Evolutionary conservation across 768 basidiomycete species (phyloP).

Genomic region (Pseudohyphozyma bogoriensis): DNA sequence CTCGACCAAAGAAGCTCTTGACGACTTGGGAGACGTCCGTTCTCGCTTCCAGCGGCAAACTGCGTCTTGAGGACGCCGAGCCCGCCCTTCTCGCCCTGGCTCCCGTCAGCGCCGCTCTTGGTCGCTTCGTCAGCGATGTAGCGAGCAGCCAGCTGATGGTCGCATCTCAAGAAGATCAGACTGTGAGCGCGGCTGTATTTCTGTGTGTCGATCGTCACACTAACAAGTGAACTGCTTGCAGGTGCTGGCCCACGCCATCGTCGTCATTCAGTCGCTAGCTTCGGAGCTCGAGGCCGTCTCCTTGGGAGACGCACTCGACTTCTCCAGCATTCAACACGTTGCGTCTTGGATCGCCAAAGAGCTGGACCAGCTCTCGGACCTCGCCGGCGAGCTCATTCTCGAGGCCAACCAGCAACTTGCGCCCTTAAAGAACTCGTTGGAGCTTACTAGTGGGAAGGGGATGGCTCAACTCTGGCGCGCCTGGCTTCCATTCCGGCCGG

Average conservation of each 20-base stretch:
- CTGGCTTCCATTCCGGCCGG: slow-evolving; percentile 30
- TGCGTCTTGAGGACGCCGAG: slow-evolving; percentile 25
- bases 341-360: slow-evolving; percentile 48
- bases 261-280: slow-evolving; percentile 39
- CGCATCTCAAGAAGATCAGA: background rate
- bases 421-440: slow-evolving; percentile 46
- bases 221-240: background rate
- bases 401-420: slow-evolving; percentile 26
- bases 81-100: slow-evolving; percentile 10
- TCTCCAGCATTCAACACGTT: slow-evolving; percentile 56
- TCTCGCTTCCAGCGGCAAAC: slow-evolving; percentile 12
- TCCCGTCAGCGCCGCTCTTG: slow-evolving; percentile 14
- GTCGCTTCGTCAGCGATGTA: slow-evolving; percentile 4
- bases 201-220: no score
- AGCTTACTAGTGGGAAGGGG: slow-evolving; percentile 60
- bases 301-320: slow-evolving; percentile 47
- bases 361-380: slow-evolving; percentile 36
- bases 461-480: slow-evolving; percentile 61
- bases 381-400: background rate
- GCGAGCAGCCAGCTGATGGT: background rate
- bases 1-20: slow-evolving; percentile 7
- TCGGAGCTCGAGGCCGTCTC: slow-evolving; percentile 44
- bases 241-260: slow-evolving; percentile 8
- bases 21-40: slow-evolving; percentile 26
- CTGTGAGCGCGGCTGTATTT: no score